Base-by-base conservation (phyloP, 2,329 filamentous ascomycete species). In the Magnaporthiopsis poae region DNA sequence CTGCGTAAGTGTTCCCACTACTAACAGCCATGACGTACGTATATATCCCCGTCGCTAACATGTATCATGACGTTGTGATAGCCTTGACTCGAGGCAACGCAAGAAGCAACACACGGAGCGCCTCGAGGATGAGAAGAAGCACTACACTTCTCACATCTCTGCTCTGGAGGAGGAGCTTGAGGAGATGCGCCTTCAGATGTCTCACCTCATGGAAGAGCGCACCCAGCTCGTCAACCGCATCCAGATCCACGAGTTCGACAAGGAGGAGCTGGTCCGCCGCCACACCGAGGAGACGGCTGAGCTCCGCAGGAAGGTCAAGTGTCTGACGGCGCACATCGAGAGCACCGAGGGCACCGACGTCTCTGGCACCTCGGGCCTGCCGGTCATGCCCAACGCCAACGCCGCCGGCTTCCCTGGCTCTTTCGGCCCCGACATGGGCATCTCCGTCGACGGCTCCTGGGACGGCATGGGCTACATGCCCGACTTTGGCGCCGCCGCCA, bases 91-190 rank as follows among this genome's bases (percentile, higher is more conserved):
- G 61, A 88, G 95, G 71, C 94, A 98, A 78, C 89, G 95, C 73
- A 99, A 98, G 85, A 98, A 98, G 86, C 90, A 92, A 80, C 94
- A 98, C 80, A 98, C 95, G 46, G 95, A 98, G 80, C 89, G 95
- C 72, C 86, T 98, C 62, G 95, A 98, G 78, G 90, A 95, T 77
- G 94, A 98, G 81, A 97, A 98, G 84, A 97, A 97, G 82, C 86
- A 90, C 68, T 96, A 87, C 81, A 90, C 89, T 66, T 85, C 86
- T 72, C 80, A 90, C 75, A 90, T 97, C 75, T 85, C 80, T 71
- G 85, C 89, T 66, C 83, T 97, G 74, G 91, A 97, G 75, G 90
- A 95, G 67, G 88, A 91, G 71, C 80, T 96, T 70, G 80, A 81
- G 65, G 83, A 86, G 67, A 82, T 93, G 72, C 87, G 88, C 72